Base-by-base conservation (phyloP, 73 alveolate species). In the Paramecium bursaria region DNA sequence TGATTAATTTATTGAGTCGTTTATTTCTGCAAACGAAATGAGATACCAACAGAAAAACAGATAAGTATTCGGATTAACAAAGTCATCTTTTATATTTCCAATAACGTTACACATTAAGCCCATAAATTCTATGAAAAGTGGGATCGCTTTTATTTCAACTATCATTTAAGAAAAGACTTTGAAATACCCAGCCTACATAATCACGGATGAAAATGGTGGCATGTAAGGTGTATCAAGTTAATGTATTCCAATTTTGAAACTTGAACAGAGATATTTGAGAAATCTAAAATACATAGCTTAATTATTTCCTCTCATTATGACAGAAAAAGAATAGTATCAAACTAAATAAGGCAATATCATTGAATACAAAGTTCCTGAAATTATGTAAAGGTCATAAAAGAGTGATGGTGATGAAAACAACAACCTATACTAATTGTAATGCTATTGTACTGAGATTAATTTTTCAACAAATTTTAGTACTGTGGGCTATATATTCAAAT, bases 121-220 rank as follows among this genome's bases (percentile, higher is more conserved):
- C 14, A 67, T 67, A 3, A 67, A 67, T 21, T 67, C 82, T 3
- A 57, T 67, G 17, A 67, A 67, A 67, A 67, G 44, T 67, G 82
- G 82, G 21, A 67, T 67, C 15, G 33, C 82, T 0, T 67, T 67
- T 42, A 26, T 67, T 9, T 53, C 60, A 33, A 39, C 82, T 0
- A 39, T 67, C 44, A 15, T 35, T 0, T 42, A 39, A n/a, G 82
- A 67, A 25, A 67, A 67, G 44, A 39, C 21, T 23, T 25, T 39
- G 33, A 15, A 26, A 15, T 39, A 15, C 33, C 33, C 33, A 39
- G 82, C 82, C 5, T 67, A 39, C 14, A 31, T 67, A 3, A 21
- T 67, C 17, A 46, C 44, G 14, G 44, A 67, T 35, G 42, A 53
- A 67, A 67, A 42, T 19, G 33, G 33, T 35, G 7, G 44, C 33